Evolutionary conservation across 345 rosid species (phyloP).

Genomic region (Eutrema yunnanense): DNA sequence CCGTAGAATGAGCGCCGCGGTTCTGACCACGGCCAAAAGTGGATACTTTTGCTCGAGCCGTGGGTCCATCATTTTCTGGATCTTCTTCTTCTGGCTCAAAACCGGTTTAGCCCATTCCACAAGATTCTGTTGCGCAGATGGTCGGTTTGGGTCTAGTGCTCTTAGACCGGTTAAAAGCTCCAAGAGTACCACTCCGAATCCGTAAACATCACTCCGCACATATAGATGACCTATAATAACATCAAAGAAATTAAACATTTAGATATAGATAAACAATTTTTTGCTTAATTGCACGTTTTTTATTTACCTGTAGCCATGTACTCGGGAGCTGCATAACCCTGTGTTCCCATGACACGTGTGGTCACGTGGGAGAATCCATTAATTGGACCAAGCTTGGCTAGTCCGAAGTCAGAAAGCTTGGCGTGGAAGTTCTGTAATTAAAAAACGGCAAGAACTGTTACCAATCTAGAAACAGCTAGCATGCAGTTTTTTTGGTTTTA

Average conservation of each 20-base stretch:
- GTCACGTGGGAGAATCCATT: constrained; percentile 68
- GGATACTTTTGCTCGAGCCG: constrained; percentile 54
- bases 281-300: background rate
- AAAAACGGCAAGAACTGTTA: constrained; percentile 12
- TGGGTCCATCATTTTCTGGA: constrained; percentile 68
- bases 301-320: constrained; percentile 66
- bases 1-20: constrained; percentile 42
- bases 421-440: constrained; percentile 50
- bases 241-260: background rate
- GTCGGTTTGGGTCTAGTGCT: constrained; percentile 57
- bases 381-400: constrained; percentile 68
- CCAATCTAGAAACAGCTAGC: background rate
- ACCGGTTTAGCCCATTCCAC: constrained; percentile 59
- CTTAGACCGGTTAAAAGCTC: constrained; percentile 66
- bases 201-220: constrained; percentile 79
- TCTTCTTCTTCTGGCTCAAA: constrained; percentile 39
- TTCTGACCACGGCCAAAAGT: constrained; percentile 32
- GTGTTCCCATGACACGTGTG: constrained; percentile 69
- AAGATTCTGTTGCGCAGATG: constrained; percentile 37
- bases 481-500: background rate
- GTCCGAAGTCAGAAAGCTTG: constrained; percentile 83
- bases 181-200: constrained; percentile 75
- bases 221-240: constrained; percentile 68
- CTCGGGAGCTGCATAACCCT: constrained; percentile 87
- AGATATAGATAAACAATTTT: background rate